Evolutionary conservation across 108 stramenopile species (phyloP), one percentile per base, ranked within the genome.

Genomic region (Aurantiochytrium sp.): DNA sequence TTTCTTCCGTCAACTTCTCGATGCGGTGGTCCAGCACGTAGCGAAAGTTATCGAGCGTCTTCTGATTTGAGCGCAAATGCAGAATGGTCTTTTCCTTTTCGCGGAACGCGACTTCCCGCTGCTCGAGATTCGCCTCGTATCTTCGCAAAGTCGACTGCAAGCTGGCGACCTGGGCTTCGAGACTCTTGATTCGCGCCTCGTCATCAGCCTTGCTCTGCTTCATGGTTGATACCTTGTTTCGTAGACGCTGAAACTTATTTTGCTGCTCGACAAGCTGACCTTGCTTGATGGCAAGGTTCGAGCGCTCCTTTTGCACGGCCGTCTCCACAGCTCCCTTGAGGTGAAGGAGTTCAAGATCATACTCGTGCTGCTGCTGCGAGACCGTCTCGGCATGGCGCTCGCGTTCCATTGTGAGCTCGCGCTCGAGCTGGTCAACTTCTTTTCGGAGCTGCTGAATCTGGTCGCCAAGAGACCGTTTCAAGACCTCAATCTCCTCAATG

Each of bases 301-400:
- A 92, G 29, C 93, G 72, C 72, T 94, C 93, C 14, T 72, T 53
- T 45, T 83, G 53, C 29, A 94, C 88, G 25, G 93, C 94, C 5
- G 58, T 47, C 69, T 94, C 92, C 5, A 92, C 93, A 1, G 91
- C 93, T 28, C 58, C 53, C 59, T 93, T 94, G 49, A 94, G 92
- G 58, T 92, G 90, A 87, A 92, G 92, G 18, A 94, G 88, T 88
- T 94, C 94, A 5, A 83, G 89, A 53, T 94, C 94, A 60, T 94
- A 94, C 89, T 94, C 94, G 12, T 91, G 60, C 88, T 94, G 93
- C 72, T 94, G 94, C 90, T 94, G 94, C 43, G 92, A 92, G 10
- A 93, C 58, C 29, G 72, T 88, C 53, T 90, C 90, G 88, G 91
- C 90, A 12, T 88, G 58, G 25, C 91, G 92, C 92, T 90, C 91